Evolutionary conservation across 768 basidiomycete genomes (phyloP).

Genomic region (Mycena latifolia): DNA sequence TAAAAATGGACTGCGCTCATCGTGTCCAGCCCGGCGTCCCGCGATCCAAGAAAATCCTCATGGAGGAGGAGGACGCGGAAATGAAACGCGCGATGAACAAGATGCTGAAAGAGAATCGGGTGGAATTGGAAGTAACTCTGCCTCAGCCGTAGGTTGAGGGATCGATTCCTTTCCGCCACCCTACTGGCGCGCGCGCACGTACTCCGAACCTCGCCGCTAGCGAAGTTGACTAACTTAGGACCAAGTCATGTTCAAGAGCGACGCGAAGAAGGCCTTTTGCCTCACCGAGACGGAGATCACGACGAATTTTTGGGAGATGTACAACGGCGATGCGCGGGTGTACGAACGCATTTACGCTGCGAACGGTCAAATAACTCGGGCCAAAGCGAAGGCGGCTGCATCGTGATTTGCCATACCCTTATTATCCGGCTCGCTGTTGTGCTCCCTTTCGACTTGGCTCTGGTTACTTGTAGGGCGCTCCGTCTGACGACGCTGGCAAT

Average conservation of each 20-base stretch:
- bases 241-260: slow-evolving; percentile 29
- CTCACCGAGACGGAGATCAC: slow-evolving; percentile 23
- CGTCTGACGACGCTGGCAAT: too few species aligned
- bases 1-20: slow-evolving; percentile 1
- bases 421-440: too few species aligned
- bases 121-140: slow-evolving; percentile 7
- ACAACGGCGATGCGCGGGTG: slow-evolving; percentile 1
- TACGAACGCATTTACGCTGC: not conserved
- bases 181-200: not conserved
- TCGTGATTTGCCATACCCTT: too few species aligned
- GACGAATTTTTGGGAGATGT: not conserved
- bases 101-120: not conserved
- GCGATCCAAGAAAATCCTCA: slow-evolving; percentile 3
- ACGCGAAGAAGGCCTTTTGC: slow-evolving; percentile 20
- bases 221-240: not conserved
- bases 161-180: not conserved
- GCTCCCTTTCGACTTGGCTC: too few species aligned
- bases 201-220: not conserved
- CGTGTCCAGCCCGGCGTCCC: not conserved
- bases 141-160: slow-evolving; percentile 1
- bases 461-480: too few species aligned
- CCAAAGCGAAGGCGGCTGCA: not conserved
- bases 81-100: slow-evolving; percentile 9
- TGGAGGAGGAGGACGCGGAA: slow-evolving; percentile 13
- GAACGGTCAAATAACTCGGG: not conserved